These are phyloP conservation scores for Cucumis hystrix DNA, from an alignment of 306 rosid species.

Conservation along the genomic window DNA sequence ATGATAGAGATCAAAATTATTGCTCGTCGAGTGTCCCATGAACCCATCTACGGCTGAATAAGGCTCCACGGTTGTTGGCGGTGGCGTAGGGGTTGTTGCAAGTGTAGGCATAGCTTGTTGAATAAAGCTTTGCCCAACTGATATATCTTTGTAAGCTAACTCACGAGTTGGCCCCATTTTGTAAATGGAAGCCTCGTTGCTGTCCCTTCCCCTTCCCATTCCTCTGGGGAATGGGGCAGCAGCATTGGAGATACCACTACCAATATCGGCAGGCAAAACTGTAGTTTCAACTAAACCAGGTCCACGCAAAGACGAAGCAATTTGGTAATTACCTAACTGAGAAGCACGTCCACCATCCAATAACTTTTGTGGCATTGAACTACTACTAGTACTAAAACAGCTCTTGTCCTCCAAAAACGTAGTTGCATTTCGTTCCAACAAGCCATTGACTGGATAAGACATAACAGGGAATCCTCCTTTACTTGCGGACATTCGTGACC, in stretches of 20 bases:
- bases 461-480: constrained; percentile 21
- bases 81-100: background rate
- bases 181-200: background rate
- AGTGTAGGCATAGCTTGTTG: constrained; percentile 9
- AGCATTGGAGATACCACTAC: constrained; percentile 8
- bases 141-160: constrained; percentile 16
- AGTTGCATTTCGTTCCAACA: constrained; percentile 29
- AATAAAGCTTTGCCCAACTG: constrained; percentile 17
- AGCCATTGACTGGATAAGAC: constrained; percentile 18
- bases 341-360: background rate
- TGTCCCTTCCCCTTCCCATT: constrained; percentile 3
- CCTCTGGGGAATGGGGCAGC: constrained; percentile 22
- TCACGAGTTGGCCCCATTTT: constrained; percentile 9
- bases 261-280: constrained; percentile 1
- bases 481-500: constrained; percentile 6
- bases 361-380: constrained; percentile 10
- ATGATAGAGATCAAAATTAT: constrained; percentile 28
- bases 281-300: constrained; percentile 16
- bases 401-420: constrained; percentile 7
- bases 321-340: constrained; percentile 19
- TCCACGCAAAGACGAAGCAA: constrained; percentile 24
- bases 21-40: constrained; percentile 10
- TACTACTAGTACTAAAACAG: constrained; percentile 14
- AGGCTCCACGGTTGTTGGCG: constrained; percentile 11
- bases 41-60: background rate